Conservation (phyloP, 2,329 filamentous ascomycete genomes). For the Rhynchosporium secalis region DNA sequence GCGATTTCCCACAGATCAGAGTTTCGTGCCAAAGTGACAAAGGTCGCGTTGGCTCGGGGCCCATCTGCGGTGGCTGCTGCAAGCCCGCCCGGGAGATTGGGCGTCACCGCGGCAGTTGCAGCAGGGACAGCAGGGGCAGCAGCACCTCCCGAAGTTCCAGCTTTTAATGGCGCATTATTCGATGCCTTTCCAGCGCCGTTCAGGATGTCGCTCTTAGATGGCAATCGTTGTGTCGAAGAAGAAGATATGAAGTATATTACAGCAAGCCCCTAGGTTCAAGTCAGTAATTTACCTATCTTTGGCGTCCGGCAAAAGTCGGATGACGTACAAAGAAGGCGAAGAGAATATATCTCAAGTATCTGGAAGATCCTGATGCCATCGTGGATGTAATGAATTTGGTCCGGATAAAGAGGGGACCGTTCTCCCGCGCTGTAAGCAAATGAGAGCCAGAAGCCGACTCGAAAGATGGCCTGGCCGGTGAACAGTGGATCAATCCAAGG, state of each 20-base stretch:
- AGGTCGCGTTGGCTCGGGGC: conserved; percentile 91
- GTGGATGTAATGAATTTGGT: conserved; percentile 20
- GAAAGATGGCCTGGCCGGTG: neutral
- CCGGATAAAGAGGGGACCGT: conserved; percentile 15
- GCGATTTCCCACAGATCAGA: conserved; percentile 95
- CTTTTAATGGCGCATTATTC: conserved; percentile 32
- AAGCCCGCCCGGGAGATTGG: conserved; percentile 38
- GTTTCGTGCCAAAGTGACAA: conserved; percentile 93
- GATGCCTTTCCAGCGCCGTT: conserved; percentile 29
- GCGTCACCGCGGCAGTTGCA: conserved; percentile 26
- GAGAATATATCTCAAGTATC: conserved; percentile 76
- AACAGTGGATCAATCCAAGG: conserved; percentile 10
- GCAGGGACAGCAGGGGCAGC: conserved; percentile 12
- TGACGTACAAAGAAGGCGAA: conserved; percentile 78
- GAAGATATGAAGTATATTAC: conserved; percentile 82
- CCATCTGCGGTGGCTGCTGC: conserved; percentile 56
- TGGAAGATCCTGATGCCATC: conserved; percentile 47
- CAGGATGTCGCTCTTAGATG: conserved; percentile 35
- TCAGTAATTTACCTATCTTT: conserved; percentile 11
- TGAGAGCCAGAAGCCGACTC: conserved; percentile 17
- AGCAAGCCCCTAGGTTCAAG: conserved; percentile 54
- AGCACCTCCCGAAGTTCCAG: conserved; percentile 22
- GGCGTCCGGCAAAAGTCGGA: neutral
- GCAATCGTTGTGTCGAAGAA: conserved; percentile 49
- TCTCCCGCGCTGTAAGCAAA: conserved; percentile 16